Conservation (phyloP, 305 asterid genomes). For the Stenogyne calaminthoides region DNA sequence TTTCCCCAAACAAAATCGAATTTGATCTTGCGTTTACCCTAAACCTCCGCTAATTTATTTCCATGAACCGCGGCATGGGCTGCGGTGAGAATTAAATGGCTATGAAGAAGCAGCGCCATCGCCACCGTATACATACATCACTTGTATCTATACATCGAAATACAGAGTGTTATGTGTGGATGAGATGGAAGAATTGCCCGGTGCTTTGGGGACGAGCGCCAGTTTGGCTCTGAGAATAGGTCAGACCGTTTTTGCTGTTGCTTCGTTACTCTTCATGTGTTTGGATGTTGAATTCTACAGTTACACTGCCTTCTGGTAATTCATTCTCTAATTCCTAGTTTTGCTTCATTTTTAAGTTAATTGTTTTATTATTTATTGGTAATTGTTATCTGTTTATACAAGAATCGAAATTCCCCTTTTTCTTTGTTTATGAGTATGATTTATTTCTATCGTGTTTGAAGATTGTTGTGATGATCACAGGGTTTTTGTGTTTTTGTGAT, state of each 20-base stretch:
- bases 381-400: not conserved
- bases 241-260: slow-evolving; percentile 74
- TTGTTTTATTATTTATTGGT: no score
- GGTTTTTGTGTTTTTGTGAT: slow-evolving; percentile 10
- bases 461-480: slow-evolving; percentile 15
- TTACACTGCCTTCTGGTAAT: slow-evolving; percentile 92
- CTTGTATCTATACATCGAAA: slow-evolving; percentile 19
- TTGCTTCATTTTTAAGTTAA: not conserved
- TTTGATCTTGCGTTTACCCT: not conserved
- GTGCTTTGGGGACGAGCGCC: slow-evolving; percentile 84
- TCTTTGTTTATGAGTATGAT: no score
- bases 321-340: not conserved
- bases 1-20: not conserved
- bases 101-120: slow-evolving; percentile 32
- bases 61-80: slow-evolving; percentile 39
- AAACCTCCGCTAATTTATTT: not conserved
- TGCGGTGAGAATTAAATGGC: slow-evolving; percentile 34
- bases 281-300: slow-evolving; percentile 83
- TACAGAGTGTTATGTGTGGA: slow-evolving; percentile 29
- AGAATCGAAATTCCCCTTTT: not conserved
- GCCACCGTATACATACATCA: not conserved
- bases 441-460: not conserved
- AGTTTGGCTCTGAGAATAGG: slow-evolving; percentile 91
- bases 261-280: slow-evolving; percentile 95
- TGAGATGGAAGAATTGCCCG: slow-evolving; percentile 88